A percentile compares a stretch with the other conserved stretches of the same genome.
phyloP scores from a whole-genome alignment of 306 rosid genomes.

The Prinsepia uniflora region DNA sequence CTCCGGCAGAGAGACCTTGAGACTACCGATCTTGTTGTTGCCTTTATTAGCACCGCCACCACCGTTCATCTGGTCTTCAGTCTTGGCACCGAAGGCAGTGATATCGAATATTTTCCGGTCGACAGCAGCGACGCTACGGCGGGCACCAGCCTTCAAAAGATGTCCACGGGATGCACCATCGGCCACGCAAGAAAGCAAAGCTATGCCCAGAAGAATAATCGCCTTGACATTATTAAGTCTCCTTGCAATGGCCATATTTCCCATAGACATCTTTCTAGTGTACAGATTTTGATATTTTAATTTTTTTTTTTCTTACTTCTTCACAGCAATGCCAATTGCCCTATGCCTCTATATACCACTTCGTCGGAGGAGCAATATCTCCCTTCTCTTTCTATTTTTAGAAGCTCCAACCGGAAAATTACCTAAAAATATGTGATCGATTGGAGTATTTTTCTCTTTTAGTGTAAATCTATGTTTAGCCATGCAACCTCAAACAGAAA shows the following conservation, averaged over 20 bases:
- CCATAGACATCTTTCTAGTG: conserved; percentile 16
- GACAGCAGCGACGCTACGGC: conserved; percentile 31
- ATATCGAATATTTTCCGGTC: conserved; percentile 36
- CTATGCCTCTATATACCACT: neutral
- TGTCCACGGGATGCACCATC: conserved; percentile 21
- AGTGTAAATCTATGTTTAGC: neutral
- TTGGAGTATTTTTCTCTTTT: neutral
- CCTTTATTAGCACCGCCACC: no score
- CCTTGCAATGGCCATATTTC: conserved; percentile 17
- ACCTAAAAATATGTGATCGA: neutral
- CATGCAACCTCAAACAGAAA: neutral
- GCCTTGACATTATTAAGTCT: conserved; percentile 14
- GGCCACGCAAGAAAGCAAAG: conserved; percentile 26
- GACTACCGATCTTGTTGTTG: no score
- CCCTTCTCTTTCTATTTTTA: neutral
- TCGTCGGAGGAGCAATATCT: neutral
- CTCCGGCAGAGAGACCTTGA: neutral
- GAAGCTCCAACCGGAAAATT: neutral
- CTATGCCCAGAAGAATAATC: conserved; percentile 18
- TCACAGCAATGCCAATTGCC: neutral
- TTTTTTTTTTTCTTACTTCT: neutral
- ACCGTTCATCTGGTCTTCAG: conserved; percentile 22
- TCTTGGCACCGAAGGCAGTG: conserved; percentile 44
- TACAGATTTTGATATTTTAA: neutral
- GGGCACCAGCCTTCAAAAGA: neutral